Evolutionary conservation across 2,329 filamentous ascomycete species (phyloP).

Genomic region (Trematosphaeria pertusa): DNA sequence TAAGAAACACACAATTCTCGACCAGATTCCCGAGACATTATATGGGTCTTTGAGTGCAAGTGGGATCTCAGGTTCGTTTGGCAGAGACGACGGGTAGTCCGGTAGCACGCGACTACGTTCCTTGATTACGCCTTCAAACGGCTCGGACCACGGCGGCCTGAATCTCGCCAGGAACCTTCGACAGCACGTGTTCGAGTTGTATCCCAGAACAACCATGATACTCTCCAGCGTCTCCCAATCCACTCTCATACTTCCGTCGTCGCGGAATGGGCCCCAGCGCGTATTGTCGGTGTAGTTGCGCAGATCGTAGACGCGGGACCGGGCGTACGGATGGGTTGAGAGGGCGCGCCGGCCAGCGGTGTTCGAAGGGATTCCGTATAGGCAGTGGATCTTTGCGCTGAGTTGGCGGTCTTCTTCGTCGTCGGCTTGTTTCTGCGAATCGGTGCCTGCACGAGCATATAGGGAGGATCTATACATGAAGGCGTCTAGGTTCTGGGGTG

Average conservation of each 20-base stretch:
- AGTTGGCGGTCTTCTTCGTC: conserved; percentile 62
- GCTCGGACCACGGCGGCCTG: conserved; percentile 36
- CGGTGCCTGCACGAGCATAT: conserved; percentile 57
- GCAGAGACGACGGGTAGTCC: conserved; percentile 19
- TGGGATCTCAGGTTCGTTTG: conserved; percentile 46
- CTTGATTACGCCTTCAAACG: conserved; percentile 36
- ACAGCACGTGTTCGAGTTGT: conserved; percentile 57
- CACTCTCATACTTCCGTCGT: conserved; percentile 66
- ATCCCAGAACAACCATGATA: conserved; percentile 71
- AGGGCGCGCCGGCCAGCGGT: conserved; percentile 35
- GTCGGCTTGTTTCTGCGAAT: conserved; percentile 46
- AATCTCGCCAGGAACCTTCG: conserved; percentile 30
- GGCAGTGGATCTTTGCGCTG: conserved; percentile 73
- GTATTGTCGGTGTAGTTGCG: conserved; percentile 68
- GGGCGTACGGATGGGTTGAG: conserved; percentile 65
- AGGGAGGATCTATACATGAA: conserved; percentile 71
- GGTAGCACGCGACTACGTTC: conserved; percentile 16
- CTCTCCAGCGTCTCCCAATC: conserved; percentile 85
- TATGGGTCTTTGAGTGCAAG: conserved; percentile 71
- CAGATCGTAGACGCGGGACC: conserved; percentile 75
- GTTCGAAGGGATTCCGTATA: conserved; percentile 69
- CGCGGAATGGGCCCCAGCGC: conserved; percentile 74
- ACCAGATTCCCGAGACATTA: conserved; percentile 73
- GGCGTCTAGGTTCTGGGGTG: conserved; percentile 60
- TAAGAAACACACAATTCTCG: conserved; percentile 61